Base-by-base conservation (phyloP, 306 rosid genomes). In the Oemleria cerasiformis region DNA sequence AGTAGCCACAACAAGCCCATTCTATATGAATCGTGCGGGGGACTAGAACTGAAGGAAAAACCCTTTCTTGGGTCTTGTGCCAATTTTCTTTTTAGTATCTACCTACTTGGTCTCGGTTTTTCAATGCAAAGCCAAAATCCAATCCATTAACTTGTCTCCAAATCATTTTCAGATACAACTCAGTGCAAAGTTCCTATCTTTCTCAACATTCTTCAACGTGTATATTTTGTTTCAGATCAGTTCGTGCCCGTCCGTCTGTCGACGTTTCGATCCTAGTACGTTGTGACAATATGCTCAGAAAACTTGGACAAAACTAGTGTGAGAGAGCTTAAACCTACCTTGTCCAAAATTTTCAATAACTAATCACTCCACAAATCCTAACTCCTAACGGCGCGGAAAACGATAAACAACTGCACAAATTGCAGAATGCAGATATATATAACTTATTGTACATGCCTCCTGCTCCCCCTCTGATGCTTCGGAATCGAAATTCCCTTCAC, bases 31-130 rank as follows among this genome's bases (percentile, higher is more conserved):
- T 21, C 15, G 1, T 5, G n/a, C 9, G 23, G 19, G 76, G 68
- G 70, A 63, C 61, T 74, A 57, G 68, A 71, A 43, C 19, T 69
- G 40, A 54, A 75, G 61, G 30, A 1, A 42, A 72, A 43, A 64
- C 67, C 77, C 79, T 74, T 88, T 80, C 65, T 81, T 53, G 88
- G 74, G 34, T 72, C n/a, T 36, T 25, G 82, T 59, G 77, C 83
- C 74, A 43, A 20, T 76, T 74, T 75, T 74, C 67, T 30, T 30
- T 40, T 47, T 76, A 72, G 60, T 42, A 71, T 73, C 45, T 1
- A 30, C 58, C 42, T 41, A 43, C 42, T 54, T 54, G 55, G 53
- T 75, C 66, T 72, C 14, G 54, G 60, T 78, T 75, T 68, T 64
- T 68, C 48, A 68, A 38, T 68, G 71, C 82, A 84, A 58, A 63